Percentiles rank a stretch among this genome's conserved stretches.
Conservation (phyloP, 176 grass and related monocot species). For the Calamus simplicifolius region DNA sequence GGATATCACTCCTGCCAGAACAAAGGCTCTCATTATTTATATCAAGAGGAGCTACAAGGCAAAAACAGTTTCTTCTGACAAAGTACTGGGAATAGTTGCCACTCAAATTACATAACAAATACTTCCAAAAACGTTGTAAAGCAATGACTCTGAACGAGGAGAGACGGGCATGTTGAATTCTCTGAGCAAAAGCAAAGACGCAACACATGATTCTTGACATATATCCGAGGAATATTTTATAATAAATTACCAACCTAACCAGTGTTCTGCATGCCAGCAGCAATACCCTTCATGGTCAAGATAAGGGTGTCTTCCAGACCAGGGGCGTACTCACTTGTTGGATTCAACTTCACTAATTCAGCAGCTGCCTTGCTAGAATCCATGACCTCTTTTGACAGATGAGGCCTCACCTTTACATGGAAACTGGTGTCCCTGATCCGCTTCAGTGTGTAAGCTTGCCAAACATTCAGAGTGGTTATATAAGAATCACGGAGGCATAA, state of each 20-base stretch:
- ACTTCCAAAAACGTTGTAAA: too few relatives aligned
- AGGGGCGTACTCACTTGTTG: slow-evolving; percentile 46
- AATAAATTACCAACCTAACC: slow-evolving; percentile 20
- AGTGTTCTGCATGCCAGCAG: slow-evolving; percentile 81
- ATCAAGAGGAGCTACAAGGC: too few relatives aligned
- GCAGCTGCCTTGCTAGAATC: slow-evolving; percentile 20
- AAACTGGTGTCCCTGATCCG: slow-evolving; percentile 39
- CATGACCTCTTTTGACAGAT: slow-evolving; percentile 36
- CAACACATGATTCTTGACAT: background rate
- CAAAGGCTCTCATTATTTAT: too few relatives aligned
- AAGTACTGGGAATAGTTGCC: too few relatives aligned
- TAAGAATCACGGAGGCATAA: slow-evolving; percentile 64
- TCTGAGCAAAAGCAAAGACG: background rate
- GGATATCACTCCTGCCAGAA: too few relatives aligned
- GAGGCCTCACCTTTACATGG: slow-evolving; percentile 7
- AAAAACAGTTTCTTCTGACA: too few relatives aligned
- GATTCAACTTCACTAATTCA: slow-evolving; percentile 48
- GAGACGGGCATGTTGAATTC: background rate
- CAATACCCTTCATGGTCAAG: slow-evolving; percentile 86
- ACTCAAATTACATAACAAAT: too few relatives aligned
- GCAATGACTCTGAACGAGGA: too few relatives aligned
- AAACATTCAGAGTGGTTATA: slow-evolving; percentile 58
- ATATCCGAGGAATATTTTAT: background rate
- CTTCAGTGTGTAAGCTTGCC: slow-evolving; percentile 65
- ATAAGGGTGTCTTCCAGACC: slow-evolving; percentile 71